These are phyloP conservation scores for Serendipita sp. DNA, from an alignment of 768 basidiomycete genomes.

Conservation along the genomic window DNA sequence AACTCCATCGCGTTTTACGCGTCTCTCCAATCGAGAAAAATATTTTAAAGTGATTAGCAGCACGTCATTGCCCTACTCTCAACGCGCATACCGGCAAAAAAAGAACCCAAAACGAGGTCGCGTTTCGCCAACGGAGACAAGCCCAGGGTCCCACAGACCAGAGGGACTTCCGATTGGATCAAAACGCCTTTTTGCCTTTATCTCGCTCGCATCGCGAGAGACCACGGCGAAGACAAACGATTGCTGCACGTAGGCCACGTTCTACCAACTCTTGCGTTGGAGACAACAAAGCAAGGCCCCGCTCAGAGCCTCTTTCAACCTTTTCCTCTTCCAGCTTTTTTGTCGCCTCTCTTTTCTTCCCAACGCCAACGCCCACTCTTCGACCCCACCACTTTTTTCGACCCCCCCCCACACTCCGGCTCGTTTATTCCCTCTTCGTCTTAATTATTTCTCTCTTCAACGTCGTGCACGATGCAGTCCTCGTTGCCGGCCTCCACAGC, in stretches of 20 bases:
- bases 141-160: too few species aligned
- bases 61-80: too few species aligned
- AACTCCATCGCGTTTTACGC: too few species aligned
- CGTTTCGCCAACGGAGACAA: too few species aligned
- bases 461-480: background rate
- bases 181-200: too few species aligned
- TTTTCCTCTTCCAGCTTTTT: background rate
- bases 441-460: background rate
- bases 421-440: background rate
- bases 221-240: background rate
- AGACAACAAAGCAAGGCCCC: background rate
- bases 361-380: background rate
- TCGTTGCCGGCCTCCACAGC: background rate
- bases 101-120: too few species aligned
- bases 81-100: too few species aligned
- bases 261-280: background rate
- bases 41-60: too few species aligned
- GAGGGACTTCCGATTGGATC: too few species aligned
- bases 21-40: too few species aligned
- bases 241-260: background rate
- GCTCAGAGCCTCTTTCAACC: background rate
- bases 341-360: too few species aligned
- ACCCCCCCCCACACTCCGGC: background rate
- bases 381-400: background rate
- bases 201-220: background rate